A percentile compares a stretch with the other conserved stretches of the same genome.
phyloP scores from a whole-genome alignment of 495 filamentous ascomycete genomes.

The Trichoderma orchidacearum region DNA sequence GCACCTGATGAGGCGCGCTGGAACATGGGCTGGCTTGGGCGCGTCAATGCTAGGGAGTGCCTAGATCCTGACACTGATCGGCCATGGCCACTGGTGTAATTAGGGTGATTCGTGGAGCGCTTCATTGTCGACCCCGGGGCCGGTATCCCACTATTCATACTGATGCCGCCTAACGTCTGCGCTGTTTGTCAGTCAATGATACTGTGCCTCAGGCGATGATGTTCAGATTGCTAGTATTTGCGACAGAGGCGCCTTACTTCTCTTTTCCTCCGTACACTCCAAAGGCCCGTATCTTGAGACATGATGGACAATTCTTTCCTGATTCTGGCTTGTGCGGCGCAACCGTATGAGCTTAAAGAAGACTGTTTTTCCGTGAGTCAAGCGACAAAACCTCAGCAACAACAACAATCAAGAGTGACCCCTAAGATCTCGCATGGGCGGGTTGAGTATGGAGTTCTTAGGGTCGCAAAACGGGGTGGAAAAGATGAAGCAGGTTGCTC shows the following conservation, averaged over 20 bases:
- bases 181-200: neutral
- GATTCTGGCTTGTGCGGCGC: neutral
- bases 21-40: constrained; percentile 76
- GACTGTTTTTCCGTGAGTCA: neutral
- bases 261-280: constrained; percentile 59
- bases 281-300: constrained; percentile 64
- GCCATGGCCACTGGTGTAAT: constrained; percentile 53
- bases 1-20: constrained; percentile 68
- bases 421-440: neutral
- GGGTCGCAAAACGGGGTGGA: neutral
- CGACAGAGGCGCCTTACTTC: constrained; percentile 39
- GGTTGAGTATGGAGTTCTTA: neutral
- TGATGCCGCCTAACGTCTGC: constrained; percentile 67
- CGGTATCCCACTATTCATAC: constrained; percentile 67
- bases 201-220: constrained; percentile 3
- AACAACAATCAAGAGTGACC: no score
- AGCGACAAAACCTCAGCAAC: no score
- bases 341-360: neutral
- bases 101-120: constrained; percentile 65
- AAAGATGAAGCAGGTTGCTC: constrained; percentile 2
- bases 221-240: neutral
- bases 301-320: constrained; percentile 26
- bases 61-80: constrained; percentile 71
- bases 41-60: constrained; percentile 66
- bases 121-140: constrained; percentile 93